Percentiles rank a stretch among this genome's conserved stretches.
Evolutionary conservation across 2,329 filamentous ascomycete species (phyloP).

Genomic region (Verticillium isaacii): DNA sequence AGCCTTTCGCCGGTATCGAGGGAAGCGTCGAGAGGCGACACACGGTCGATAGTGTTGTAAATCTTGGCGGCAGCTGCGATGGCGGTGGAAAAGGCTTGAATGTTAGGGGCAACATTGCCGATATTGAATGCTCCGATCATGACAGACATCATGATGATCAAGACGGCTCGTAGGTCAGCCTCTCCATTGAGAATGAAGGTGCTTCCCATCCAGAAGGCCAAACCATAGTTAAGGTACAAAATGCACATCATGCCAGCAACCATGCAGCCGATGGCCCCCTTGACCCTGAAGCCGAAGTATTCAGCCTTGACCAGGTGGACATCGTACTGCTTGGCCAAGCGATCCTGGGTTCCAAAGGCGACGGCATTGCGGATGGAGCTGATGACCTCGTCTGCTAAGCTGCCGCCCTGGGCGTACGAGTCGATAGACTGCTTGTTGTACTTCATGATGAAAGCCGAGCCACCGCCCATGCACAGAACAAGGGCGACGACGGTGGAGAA

Average conservation of each 20-base stretch:
- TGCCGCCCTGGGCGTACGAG: constrained; percentile 79
- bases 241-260: constrained; percentile 78
- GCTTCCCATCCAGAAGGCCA: constrained; percentile 86
- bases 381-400: constrained; percentile 88
- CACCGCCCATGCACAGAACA: constrained; percentile 68
- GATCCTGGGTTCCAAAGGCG: constrained; percentile 90
- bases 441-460: constrained; percentile 71
- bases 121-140: constrained; percentile 92
- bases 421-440: constrained; percentile 74
- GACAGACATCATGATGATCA: constrained; percentile 85
- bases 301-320: constrained; percentile 68
- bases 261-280: constrained; percentile 71
- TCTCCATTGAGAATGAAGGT: constrained; percentile 65
- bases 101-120: constrained; percentile 80
- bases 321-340: constrained; percentile 84
- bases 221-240: constrained; percentile 80
- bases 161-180: constrained; percentile 62
- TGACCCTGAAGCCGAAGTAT: constrained; percentile 70
- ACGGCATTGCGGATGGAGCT: constrained; percentile 89
- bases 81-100: constrained; percentile 79
- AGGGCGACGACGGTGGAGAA: constrained; percentile 77
- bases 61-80: constrained; percentile 87
- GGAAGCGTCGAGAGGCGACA: constrained; percentile 77
- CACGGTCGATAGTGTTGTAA: constrained; percentile 85
- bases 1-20: constrained; percentile 67